Evolutionary conservation across 768 basidiomycete species (phyloP).

Genomic region (Panus rudis): DNA sequence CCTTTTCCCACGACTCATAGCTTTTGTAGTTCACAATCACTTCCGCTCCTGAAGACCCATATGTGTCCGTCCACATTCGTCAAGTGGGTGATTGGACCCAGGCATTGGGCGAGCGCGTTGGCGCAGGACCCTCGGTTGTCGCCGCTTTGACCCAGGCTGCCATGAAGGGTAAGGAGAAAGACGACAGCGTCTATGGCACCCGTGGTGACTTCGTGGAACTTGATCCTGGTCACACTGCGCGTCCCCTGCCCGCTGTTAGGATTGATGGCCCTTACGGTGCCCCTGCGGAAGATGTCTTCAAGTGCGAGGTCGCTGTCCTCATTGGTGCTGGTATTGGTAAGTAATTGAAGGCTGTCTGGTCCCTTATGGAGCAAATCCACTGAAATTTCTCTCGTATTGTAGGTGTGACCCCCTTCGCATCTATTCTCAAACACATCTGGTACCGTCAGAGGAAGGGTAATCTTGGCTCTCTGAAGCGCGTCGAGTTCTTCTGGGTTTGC

Average conservation of each 20-base stretch:
- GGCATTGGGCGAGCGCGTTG: conserved; percentile 79
- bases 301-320: conserved; percentile 80
- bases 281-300: conserved; percentile 87
- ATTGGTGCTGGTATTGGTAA: conserved; percentile 90
- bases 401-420: conserved; percentile 93
- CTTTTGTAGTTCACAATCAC: conserved; percentile 79
- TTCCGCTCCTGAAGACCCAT: conserved; percentile 91
- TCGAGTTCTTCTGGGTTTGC: conserved; percentile 94
- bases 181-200: conserved; percentile 33
- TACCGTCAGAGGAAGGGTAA: conserved; percentile 78
- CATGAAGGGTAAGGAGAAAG: conserved; percentile 70
- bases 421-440: conserved; percentile 94
- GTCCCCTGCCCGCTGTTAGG: conserved; percentile 59
- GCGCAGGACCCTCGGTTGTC: conserved; percentile 71
- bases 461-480: conserved; percentile 74
- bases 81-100: conserved; percentile 89
- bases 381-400: conserved; percentile 3
- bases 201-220: conserved; percentile 84
- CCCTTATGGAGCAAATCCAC: not conserved
- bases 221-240: conserved; percentile 40
- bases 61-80: conserved; percentile 86
- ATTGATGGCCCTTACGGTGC: conserved; percentile 93
- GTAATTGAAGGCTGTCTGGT: conserved; percentile 15
- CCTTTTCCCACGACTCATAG: not conserved
- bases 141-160: conserved; percentile 73